Percentiles rank a stretch among this genome's conserved stretches.
phyloP scores from a whole-genome alignment of 176 grass and related monocot genomes.

The Zea mays region Zm-B73-REFERENCE-NAM-5.0 NC_050099.1:177792501-177793000 shows the following conservation, averaged over 20 bases:
- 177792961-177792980: neutral
- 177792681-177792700: neutral
- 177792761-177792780: neutral
- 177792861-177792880: neutral
- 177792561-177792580: neutral
- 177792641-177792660: neutral
- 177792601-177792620: neutral
- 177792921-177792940: neutral
- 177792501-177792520: neutral
- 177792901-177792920: constrained; percentile 12
- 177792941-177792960: neutral
- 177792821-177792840: constrained; percentile 9
- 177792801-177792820: neutral
- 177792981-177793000: too few relatives aligned
- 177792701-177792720: neutral
- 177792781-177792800: neutral
- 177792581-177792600: neutral
- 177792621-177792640: neutral
- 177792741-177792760: neutral
- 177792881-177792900: constrained; percentile 35
- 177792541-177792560: neutral
- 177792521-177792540: neutral
- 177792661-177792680: neutral
- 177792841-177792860: neutral
- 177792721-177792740: neutral